Conservation (phyloP, 805 yeast species). For the Tetrapisispora taiwanensis region DNA sequence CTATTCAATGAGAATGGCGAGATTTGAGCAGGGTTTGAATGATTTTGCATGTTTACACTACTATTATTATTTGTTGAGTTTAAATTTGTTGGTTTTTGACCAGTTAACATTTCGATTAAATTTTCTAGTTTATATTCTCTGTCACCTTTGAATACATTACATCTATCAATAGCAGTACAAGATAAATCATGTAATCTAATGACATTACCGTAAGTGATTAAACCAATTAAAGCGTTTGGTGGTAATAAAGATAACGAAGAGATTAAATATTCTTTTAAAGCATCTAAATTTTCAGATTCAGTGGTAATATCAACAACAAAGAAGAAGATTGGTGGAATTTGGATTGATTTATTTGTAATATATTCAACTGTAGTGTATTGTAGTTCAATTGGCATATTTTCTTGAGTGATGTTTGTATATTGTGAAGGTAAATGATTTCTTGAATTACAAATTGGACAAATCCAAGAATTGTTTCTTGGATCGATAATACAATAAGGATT, state of each 20-base stretch:
- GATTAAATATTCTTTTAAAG: conserved; percentile 71
- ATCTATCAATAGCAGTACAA: conserved; percentile 55
- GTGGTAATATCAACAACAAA: conserved; percentile 85
- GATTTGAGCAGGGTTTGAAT: conserved; percentile 25
- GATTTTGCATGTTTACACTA: conserved; percentile 5
- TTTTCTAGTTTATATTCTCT: conserved; percentile 59
- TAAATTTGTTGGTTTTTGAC: conserved; percentile 35
- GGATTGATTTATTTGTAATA: conserved; percentile 68
- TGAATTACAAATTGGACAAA: conserved; percentile 70
- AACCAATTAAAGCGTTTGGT: conserved; percentile 79
- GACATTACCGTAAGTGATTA: conserved; percentile 77
- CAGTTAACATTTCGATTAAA: conserved; percentile 52
- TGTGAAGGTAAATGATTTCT: conserved; percentile 78
- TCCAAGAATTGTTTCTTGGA: conserved; percentile 66
- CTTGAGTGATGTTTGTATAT: conserved; percentile 65
- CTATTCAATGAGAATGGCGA: conserved; percentile 42
- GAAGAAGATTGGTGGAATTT: conserved; percentile 74
- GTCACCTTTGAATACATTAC: conserved; percentile 80
- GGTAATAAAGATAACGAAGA: conserved; percentile 73
- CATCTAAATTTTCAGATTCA: conserved; percentile 75
- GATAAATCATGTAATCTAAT: conserved; percentile 82
- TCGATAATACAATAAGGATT: conserved; percentile 84
- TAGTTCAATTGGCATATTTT: conserved; percentile 74
- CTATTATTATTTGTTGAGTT: conserved; percentile 6
- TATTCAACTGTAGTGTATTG: conserved; percentile 75